Evolutionary conservation across 208 protist genomes (phyloP), one percentile per base, ranked within the genome.

Genomic region (Leishmania amazonensis): DNA sequence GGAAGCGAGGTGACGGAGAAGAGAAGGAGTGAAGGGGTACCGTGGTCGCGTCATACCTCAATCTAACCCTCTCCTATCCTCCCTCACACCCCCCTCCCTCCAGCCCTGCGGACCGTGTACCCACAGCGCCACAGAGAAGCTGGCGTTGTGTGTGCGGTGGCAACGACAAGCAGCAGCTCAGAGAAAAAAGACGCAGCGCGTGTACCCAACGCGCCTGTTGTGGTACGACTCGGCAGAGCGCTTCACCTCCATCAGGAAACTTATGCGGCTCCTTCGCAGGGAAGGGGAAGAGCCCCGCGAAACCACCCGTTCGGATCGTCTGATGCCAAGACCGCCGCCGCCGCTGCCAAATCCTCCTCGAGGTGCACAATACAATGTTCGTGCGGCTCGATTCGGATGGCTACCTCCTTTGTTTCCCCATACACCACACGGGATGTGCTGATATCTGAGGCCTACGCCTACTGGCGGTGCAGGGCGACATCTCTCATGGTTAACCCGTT

Each of bases 231-330:
- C 76, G 21, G 81, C 77, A 28, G 77, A 81, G 21, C 77, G 62
- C 72, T 85, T 85, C 24, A 77, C 77, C 45, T 85, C 76, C 72
- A 85, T 53, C 53, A 81, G 31, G 35, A 31, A 81, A 81, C 19
- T 24, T 60, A 1, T 47, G 81, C 21, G 57, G 60, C 71, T 85
- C 77, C 77, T 68, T 67, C 51, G 73, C n/a, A 8, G 40, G 45
- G 6, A 45, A 70, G 8, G 81, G n/a, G 31, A 77, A 53, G 13
- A 47, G 31, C 47, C 54, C 31, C 19, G 19, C 31, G 28, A 38
- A 57, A 38, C 21, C 40, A 51, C 57, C 47, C 40, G 19, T 71
- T 47, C 9, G 57, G 57, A 24, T 77, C 81, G 15, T 31, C 75
- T 47, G 80, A 17, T 45, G 74, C 64, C 19, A 35, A 35, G 31